Conservation (phyloP, 331 rosid genomes). For the Erythrophleum ivorense region DNA sequence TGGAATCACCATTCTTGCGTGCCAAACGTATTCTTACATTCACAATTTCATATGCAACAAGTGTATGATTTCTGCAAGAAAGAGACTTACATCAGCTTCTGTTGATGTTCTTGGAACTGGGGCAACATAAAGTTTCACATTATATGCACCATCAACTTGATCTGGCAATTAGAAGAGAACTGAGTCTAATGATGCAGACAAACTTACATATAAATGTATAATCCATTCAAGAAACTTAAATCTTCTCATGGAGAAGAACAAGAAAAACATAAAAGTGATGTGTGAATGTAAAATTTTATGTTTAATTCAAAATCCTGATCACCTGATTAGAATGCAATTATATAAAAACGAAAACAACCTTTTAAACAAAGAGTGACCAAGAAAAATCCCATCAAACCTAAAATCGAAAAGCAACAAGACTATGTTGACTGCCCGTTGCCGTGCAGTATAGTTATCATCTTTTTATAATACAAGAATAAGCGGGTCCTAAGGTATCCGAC, state of each 20-base stretch:
- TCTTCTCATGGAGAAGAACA: slow-evolving; percentile 36
- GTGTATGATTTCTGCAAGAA: background rate
- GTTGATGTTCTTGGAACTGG: slow-evolving; percentile 76
- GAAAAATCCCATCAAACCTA: background rate
- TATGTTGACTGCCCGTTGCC: background rate
- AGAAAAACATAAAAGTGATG: background rate
- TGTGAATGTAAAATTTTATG: background rate
- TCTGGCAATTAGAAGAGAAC: slow-evolving; percentile 44
- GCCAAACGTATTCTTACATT: background rate
- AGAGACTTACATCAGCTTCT: slow-evolving; percentile 66
- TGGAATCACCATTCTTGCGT: background rate
- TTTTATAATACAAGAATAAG: background rate
- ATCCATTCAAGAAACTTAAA: background rate
- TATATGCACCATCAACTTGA: slow-evolving; percentile 47
- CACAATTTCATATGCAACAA: background rate
- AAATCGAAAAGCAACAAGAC: background rate
- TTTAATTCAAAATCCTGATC: background rate
- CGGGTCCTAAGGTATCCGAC: background rate
- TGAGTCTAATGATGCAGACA: background rate
- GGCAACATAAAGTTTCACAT: slow-evolving; percentile 76
- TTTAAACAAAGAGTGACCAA: background rate
- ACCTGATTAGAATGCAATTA: background rate
- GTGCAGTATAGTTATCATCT: background rate
- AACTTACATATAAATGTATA: background rate
- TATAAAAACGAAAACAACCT: background rate